Base-by-base conservation (phyloP, 129 eudicot genomes). In the Rutidosis leptorrhynchoides region DNA sequence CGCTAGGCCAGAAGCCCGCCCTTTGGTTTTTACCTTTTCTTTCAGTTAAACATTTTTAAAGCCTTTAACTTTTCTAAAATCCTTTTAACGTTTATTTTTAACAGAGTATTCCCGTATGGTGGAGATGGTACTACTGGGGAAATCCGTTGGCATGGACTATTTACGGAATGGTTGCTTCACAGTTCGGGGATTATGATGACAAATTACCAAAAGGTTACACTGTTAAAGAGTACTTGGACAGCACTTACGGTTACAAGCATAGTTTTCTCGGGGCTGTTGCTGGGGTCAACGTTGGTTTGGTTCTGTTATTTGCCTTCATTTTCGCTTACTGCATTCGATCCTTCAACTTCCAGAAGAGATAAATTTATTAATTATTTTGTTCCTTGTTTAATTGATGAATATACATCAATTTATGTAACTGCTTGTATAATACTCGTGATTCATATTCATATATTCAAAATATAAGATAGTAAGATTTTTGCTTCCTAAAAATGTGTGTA, bases 331-430 rank as follows among this genome's bases (percentile, higher is more conserved):
- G 64, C 64, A 76, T 80, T 26, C 70, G 71, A 25, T 60, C 81
- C 40, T 80, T 80, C 62, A 80, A 80, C 17, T 80, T 80, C 75
- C 81, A 80, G 40, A 72, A 68, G 68, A 72, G 84, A 71, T 80
- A 28, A 40, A n/a, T 19, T 37, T 7, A 46, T 7, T 61, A 37
- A 32, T n/a, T 48, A 1, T 28, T 58, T 15, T 27, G 15, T 45
- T 10, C 14, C 3, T 45, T 51, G 20, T 55, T 57, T 55, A n/a
- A 49, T 54, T n/a, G 65, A 51, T 35, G 65, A 27, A 52, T n/a
- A 20, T 20, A 2, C n/a, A 22, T 54, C 26, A 19, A 54, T 10
- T 23, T 49, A 46, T 52, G 58, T 52, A 52, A 56, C 65, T 55
- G 27, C 29, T 57, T 63, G 54, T 40, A 63, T 22, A 22, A 63